Percentiles rank a stretch among this genome's conserved stretches.
These are phyloP conservation scores for Ustilago shanxiensis DNA, from an alignment of 1,284 basidiomycete species.

Conservation along the genomic window DNA sequence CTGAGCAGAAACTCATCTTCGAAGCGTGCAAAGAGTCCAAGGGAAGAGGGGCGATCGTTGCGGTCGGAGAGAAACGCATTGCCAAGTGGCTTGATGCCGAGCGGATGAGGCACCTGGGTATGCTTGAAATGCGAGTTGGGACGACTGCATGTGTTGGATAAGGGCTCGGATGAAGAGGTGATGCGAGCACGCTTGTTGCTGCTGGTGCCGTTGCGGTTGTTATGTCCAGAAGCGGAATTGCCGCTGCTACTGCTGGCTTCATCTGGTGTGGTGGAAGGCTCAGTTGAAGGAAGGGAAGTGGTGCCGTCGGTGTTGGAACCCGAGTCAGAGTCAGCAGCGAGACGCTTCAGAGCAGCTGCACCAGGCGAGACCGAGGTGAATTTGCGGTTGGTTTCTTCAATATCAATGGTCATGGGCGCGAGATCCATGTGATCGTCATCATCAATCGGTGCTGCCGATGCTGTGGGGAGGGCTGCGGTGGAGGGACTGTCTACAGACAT, in stretches of 20 bases:
- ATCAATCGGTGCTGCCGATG: background rate
- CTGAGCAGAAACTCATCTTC: slow-evolving; percentile 58
- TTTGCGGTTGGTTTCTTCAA: slow-evolving; percentile 43
- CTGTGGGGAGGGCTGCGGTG: too few relatives aligned
- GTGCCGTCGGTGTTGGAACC: slow-evolving; percentile 40
- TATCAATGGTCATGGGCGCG: slow-evolving; percentile 37
- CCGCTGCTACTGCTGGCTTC: slow-evolving; percentile 30
- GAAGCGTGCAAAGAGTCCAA: slow-evolving; percentile 53
- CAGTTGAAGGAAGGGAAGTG: slow-evolving; percentile 39
- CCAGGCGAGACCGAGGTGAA: slow-evolving; percentile 31
- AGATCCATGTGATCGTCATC: slow-evolving; percentile 7
- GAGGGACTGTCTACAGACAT: background rate
- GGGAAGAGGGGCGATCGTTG: slow-evolving; percentile 43
- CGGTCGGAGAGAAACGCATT: slow-evolving; percentile 58
- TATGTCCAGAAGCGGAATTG: slow-evolving; percentile 10
- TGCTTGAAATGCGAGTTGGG: slow-evolving; percentile 12
- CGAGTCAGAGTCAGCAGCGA: slow-evolving; percentile 35
- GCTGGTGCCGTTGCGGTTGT: slow-evolving; percentile 1
- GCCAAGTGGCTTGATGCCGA: slow-evolving; percentile 61
- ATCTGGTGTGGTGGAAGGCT: slow-evolving; percentile 43
- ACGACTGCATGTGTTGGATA: background rate
- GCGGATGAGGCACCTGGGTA: slow-evolving; percentile 54
- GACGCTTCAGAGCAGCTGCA: slow-evolving; percentile 36
- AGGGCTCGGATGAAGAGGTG: slow-evolving; percentile 24
- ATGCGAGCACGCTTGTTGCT: slow-evolving; percentile 25